These are phyloP conservation scores for Leptographium lundbergii DNA, from an alignment of 2,329 filamentous ascomycete genomes.

Conservation along the genomic window DNA sequence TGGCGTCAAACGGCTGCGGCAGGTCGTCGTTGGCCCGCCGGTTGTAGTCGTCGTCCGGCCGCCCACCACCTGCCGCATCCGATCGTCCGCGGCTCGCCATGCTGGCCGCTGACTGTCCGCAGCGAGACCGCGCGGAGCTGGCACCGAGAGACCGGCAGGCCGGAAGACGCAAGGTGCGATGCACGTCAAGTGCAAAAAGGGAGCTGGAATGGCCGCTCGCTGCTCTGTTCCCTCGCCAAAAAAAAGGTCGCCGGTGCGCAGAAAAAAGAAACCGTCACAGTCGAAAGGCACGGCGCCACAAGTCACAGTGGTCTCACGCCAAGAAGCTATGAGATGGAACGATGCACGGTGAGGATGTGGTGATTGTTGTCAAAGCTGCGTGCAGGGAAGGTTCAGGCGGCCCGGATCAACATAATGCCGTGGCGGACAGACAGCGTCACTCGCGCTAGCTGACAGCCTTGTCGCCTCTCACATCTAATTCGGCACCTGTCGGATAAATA, in stretches of 20 bases:
- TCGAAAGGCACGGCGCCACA: neutral
- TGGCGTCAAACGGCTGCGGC: constrained; percentile 49
- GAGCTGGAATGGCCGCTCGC: neutral
- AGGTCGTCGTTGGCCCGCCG: constrained; percentile 26
- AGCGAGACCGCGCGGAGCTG: too few relatives aligned
- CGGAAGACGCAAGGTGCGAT: neutral
- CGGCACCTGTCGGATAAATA: too few relatives aligned
- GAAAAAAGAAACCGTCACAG: neutral
- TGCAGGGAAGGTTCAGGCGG: neutral
- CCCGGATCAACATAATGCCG: neutral
- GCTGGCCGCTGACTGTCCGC: too few relatives aligned
- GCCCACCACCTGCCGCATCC: neutral
- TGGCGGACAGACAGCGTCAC: neutral
- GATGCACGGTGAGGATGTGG: neutral
- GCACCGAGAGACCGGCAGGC: too few relatives aligned
- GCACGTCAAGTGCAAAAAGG: neutral
- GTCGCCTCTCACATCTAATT: neutral
- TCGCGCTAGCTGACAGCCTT: neutral
- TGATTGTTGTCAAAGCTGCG: neutral
- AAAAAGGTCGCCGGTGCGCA: neutral
- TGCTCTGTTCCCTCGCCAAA: neutral
- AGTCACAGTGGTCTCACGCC: neutral
- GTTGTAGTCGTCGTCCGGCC: constrained; percentile 11
- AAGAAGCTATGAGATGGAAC: neutral
- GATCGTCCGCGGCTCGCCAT: neutral